phyloP scores from a whole-genome alignment of 23 red algal species.

The Gracilariopsis chorda region DNA sequence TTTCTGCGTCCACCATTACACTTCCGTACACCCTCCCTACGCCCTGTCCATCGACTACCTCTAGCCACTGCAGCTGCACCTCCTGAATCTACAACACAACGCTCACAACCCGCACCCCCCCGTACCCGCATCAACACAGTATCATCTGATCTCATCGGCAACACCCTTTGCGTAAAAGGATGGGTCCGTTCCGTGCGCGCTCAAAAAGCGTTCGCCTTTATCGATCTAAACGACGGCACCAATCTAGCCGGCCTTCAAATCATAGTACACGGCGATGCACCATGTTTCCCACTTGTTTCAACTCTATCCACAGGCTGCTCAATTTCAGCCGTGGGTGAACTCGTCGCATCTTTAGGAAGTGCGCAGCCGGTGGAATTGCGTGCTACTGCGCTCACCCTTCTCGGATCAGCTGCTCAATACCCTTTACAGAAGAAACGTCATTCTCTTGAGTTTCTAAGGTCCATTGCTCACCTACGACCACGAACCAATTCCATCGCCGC shows the following conservation, averaged over 20 bases:
- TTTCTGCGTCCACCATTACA: neutral
- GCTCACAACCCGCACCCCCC: neutral
- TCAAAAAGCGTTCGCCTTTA: slow-evolving; percentile 95
- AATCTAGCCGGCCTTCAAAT: slow-evolving; percentile 83
- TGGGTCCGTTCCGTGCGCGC: slow-evolving; percentile 97
- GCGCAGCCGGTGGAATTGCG: slow-evolving; percentile 80
- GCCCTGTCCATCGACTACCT: neutral
- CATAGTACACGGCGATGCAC: slow-evolving; percentile 66
- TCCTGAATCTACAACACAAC: neutral
- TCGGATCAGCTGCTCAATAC: slow-evolving; percentile 60
- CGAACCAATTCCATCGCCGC: slow-evolving; percentile 93
- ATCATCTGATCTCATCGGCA: neutral
- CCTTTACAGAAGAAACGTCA: slow-evolving; percentile 99
- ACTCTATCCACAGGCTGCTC: slow-evolving; percentile 88
- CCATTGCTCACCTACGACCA: slow-evolving; percentile 88
- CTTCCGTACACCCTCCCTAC: too few relatives aligned
- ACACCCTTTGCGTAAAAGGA: slow-evolving; percentile 78
- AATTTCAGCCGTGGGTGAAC: slow-evolving; percentile 71
- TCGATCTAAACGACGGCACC: slow-evolving; percentile 95
- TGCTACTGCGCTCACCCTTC: slow-evolving; percentile 54
- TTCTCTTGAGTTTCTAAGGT: slow-evolving; percentile 90
- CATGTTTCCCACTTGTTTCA: slow-evolving; percentile 45
- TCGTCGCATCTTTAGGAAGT: slow-evolving; percentile 74
- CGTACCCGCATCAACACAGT: neutral
- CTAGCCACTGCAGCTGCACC: neutral